Base-by-base conservation (phyloP, 2,329 filamentous ascomycete genomes). In the Nemania bipapillata region DNA sequence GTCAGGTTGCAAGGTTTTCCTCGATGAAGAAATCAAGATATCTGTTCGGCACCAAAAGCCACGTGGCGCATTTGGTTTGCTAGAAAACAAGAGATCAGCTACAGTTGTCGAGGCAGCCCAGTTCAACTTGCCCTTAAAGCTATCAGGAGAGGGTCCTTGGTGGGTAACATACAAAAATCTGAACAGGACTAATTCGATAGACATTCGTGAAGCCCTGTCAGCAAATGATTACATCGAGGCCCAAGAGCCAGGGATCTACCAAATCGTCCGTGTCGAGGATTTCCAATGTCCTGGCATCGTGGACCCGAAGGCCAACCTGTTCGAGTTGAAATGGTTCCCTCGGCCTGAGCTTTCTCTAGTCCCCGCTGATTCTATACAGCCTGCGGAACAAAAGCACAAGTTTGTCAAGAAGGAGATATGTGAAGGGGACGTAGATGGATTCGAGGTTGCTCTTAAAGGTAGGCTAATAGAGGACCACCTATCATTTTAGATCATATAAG, bases 361-460 rank as follows among this genome's bases (percentile, higher is more conserved):
- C 5, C 86, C 91, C 68, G 88, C 87, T n/a, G 84, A 89, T 3
- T 87, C 89, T 54, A 85, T 92, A 54, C 83, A 83, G 17, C 66
- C 74, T 35, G 49, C 63, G 11, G 80, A 85, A 40, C 83, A 84
- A 17, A 83, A 82, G 8, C 83, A 84, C 30, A 84, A 85, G 37
- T 92, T 90, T 77, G 78, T 90, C 73, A 96, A 96, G 80, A 87
- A 90, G 49, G 90, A 94, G 69, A 91, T 99, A 32, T 99, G 96
- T 77, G 94, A 99, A 82, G 95, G 95, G 32, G 95, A 98, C 70
- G 92, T 97, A 76, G 95, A 97, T 79, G 89, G 90, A 3, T 90
- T 97, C 63, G 94, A 97, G 76, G 83, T 99, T 61, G 86, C 87
- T 50, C 86, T 99, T 70, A 87, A 87, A 78, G 95, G 93, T 88